Base-by-base conservation (phyloP, 805 yeast species). In the Clavispora asparagi region DNA sequence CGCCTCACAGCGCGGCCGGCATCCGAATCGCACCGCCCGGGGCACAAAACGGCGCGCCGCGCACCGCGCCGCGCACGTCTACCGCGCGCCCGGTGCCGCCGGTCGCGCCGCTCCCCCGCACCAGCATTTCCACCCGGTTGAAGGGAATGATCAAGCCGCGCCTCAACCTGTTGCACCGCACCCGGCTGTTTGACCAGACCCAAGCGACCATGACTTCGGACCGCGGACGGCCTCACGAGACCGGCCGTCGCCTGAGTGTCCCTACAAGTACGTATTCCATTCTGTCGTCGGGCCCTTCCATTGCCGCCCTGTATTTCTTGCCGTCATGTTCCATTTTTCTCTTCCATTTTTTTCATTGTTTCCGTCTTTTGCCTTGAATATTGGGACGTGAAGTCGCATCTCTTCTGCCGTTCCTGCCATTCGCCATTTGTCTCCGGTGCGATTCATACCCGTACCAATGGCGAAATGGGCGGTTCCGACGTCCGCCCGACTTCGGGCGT, bases 141-240 rank as follows among this genome's bases (percentile, higher is more conserved):
- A 33, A 33, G 37, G 37, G 37, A 23, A 33, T 33, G 37, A 33
- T 33, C 37, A 33, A 19, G 30, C 32, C 37, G 37, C 37, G 37
- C 37, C 37, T 16, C 23, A 32, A 52, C 17, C 27, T n/a, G 19
- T 44, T 54, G 45, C 39, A 49, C 31, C 52, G 56, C 36, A 57
- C 65, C 7, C 46, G 43, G 40, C 60, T 66, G 35, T 69, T 48
- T 45, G 76, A 71, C 46, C 74, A 68, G 49, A 70, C 74, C 8
- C 66, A 64, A 51, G 61, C 68, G 44, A 50, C 51, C 33, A 60
- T 70, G 62, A 68, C 74, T 6, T 50, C 50, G 13, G 53, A 54
- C 25, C 57, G 74, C 39, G 32, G 23, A 8, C 28, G 31, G 23
- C 10, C 25, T 6, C 37, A 16, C 23, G 37, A 33, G 13, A 16